Evolutionary conservation across 192 early-diverging fungal genomes (phyloP), one percentile per base, ranked within the genome.

Genomic region (Coemansia sp.): DNA sequence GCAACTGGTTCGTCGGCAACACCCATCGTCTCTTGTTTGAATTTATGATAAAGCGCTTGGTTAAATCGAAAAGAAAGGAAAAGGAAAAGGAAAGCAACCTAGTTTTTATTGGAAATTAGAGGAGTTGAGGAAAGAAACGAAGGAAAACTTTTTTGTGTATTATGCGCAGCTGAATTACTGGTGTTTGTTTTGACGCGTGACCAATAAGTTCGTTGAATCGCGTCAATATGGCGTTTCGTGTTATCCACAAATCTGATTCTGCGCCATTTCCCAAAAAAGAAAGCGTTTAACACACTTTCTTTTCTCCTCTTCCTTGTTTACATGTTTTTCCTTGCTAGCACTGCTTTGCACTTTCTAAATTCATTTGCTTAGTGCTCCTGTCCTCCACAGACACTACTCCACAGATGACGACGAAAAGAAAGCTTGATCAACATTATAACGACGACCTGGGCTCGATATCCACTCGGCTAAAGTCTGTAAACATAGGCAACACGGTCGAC

Each of bases 401-500:
- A 29, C 38, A 15, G 23, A 80, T 80, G 77, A 41, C 72, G 0
- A 55, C 45, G 19, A 81, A 81, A 34, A 56, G 78, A 49, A 81
- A 75, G 32, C 55, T 46, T 40, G 25, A 35, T 17, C 25, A 33
- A 6, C 69, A 62, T 29, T 70, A 80, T 22, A 62, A 52, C 11
- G 36, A 52, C n/a, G 59, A 60, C 34, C 13, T 48, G 11, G 49
- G 41, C 14, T 14, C 46, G 2, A 46, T 38, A 6, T 13, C 42
- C 19, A 11, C 45, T 10, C 50, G 62, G 0, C 20, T 56, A 46
- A 81, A 81, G 40, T 43, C 63, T 6, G 55, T 62, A 29, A 81
- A 81, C 56, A 63, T 60, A 4, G 78, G 72, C 13, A 54, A 48
- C 14, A 57, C 61, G 3, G 48, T 65, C 35, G 69, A 62, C 42